Base-by-base conservation (phyloP, 805 yeast genomes). In the Zygoascus tannicola region DNA sequence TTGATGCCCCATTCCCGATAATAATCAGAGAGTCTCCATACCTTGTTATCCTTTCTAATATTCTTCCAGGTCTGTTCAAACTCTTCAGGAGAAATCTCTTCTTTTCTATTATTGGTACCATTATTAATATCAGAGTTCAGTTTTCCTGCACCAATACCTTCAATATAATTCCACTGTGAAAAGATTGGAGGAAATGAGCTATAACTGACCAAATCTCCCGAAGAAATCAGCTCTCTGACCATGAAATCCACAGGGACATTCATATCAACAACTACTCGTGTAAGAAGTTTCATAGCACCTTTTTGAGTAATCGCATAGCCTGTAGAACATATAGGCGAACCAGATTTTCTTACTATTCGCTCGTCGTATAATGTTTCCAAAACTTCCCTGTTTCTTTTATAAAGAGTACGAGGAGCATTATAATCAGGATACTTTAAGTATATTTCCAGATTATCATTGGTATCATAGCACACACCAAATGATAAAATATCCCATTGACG, bases 241-340 rank as follows among this genome's bases (percentile, higher is more conserved):
- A 44, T 32, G 14, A 39, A 18, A 28, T 48, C 51, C n/a, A 47
- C 50, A 3, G 48, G 45, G 3, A 16, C 7, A 30, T 38, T 32
- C 10, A 26, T n/a, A 21, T 48, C 45, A 2, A 47, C 4, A 15
- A 40, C 38, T 12, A 34, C 23, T n/a, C 50, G 23, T n/a, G 47
- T 41, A 8, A 48, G 36, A 4, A 48, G 36, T 40, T 48, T 48
- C 26, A 15, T 28, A 4, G 51, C 51, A 7, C 50, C 51, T 18
- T 22, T 32, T n/a, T 20, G 40, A 14, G 42, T n/a, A 4, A 48
- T n/a, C 3, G 45, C 50, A 32, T 48, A 48, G 2, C 44, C 51
- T 18, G 43, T 47, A 8, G 50, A 33, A 33, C 51, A 47, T 2
- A 23, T 22, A 15, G 47, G 41, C 14, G 5, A 7, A 15, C 46